Conservation (phyloP, 2,329 filamentous ascomycete genomes). For the Microascus cirrosus region DNA sequence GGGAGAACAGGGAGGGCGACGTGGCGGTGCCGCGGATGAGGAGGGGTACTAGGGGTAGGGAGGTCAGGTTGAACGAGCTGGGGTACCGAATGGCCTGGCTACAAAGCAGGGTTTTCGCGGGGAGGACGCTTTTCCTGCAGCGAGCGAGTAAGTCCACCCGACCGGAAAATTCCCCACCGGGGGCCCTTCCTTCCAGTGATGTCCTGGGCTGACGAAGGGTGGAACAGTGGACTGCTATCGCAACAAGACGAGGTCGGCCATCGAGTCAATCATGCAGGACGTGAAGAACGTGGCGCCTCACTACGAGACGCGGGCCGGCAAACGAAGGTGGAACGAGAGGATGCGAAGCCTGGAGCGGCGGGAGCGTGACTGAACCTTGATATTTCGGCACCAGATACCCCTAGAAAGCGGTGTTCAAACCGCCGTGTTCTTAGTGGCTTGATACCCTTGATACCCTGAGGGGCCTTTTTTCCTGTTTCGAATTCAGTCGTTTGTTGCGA, state of each 20-base stretch:
- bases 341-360: conserved; percentile 22
- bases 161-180: no score
- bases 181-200: no score
- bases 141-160: conserved; percentile 64
- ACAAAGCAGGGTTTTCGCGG: conserved; percentile 84
- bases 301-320: conserved; percentile 81
- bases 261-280: conserved; percentile 69
- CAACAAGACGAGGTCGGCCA: conserved; percentile 77
- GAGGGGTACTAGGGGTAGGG: conserved; percentile 59
- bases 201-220: neutral
- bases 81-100: conserved; percentile 96
- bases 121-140: conserved; percentile 77
- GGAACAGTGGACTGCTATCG: conserved; percentile 82
- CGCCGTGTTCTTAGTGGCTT: neutral
- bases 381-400: neutral
- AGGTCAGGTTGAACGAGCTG: conserved; percentile 84
- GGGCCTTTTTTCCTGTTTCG: neutral
- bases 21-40: conserved; percentile 67
- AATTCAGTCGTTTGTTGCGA: neutral
- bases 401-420: neutral
- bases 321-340: conserved; percentile 60
- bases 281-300: conserved; percentile 65
- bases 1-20: conserved; percentile 61
- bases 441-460: neutral
- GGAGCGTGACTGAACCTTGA: conserved; percentile 10